Base-by-base conservation (phyloP, 208 protist species). In the Endotrypanum monterogeii region DNA sequence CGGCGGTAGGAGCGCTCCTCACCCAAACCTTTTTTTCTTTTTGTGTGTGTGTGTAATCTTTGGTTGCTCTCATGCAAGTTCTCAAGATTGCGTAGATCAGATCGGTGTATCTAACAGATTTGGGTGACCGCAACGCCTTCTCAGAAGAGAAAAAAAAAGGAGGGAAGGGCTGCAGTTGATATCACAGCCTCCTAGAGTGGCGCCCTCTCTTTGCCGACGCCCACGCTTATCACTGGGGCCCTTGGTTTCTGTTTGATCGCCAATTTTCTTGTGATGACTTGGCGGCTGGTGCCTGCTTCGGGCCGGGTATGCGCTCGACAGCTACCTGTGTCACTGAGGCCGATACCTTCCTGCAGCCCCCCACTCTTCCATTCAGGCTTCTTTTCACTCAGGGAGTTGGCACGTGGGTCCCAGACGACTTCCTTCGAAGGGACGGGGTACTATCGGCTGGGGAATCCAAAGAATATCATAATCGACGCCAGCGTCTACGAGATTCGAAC, bases 341-440 rank as follows among this genome's bases (percentile, higher is more conserved):
- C 52, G 66, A 56, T 35, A 5, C 30, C 32, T 1, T 71, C 66
- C 35, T 58, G 54, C 52, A n/a, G 55, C 30, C 7, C 9, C 46
- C 32, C 52, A 41, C 70, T 71, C 60, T 35, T 41, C 11, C 16
- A 25, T 60, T 30, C 44, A 8, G 1, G 44, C 32, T 5, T 12
- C 63, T 68, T 1, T 3, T 65, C 65, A 20, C 48, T 67, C 25
- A 69, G 56, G 7, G 51, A 51, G 41, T n/a, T 48, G 16, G 52
- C 52, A 14, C 67, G 85, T 20, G 25, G 52, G 14, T 90, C 89
- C 6, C 84, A 91, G 23, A 80, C 89, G 18, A 89, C 75, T 62
- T 91, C 87, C n/a, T 89, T 86, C 71, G 89, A 89, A 57, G 44
- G 73, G 69, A 72, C 82, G 28, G 90, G 90, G 39, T 92, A 92